Evolutionary conservation across 225 moss, liverwort and hornwort genomes (phyloP), one percentile per base, ranked within the genome.

Genomic region (Pleurozium schreberi): DNA sequence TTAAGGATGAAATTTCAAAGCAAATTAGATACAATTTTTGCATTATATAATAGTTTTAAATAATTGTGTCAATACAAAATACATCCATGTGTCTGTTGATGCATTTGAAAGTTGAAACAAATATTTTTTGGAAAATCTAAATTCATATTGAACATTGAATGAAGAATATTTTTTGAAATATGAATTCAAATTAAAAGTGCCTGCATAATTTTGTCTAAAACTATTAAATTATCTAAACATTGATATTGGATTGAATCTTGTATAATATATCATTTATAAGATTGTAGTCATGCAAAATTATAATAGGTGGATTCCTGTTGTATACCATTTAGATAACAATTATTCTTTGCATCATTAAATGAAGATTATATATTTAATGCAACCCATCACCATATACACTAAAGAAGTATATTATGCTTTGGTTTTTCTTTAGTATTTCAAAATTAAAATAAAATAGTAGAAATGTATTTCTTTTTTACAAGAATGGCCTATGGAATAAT

Each of bases 381-480:
- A 58, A 7, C 1, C 21, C 40, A 78, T 38, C 76, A 55, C n/a
- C 17, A 6, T 26, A 17, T 57, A 57, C 3, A 27, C n/a, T n/a
- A n/a, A n/a, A n/a, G 3, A n/a, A n/a, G 3, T 27, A 7, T 11
- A 17, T 7, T 26, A 11, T 57, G 4, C 7, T 58, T 58, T 40
- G 1, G 2, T 58, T 27, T 57, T 1, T 11, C 15, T 58, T n/a
- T 26, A n/a, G 0, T 27, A 16, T 18, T 27, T 58, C 8, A 58
- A 11, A n/a, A 17, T n/a, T 17, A 4, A 10, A 77, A 4, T 57
- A 1, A 17, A 57, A 27, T 16, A n/a, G 11, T 4, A 25, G 0
- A 55, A 26, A 0, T 26, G 11, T n/a, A 25, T 25, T 2, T 10
- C 2, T 11, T 10, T n/a, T 8, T n/a, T 36, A 17, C 2, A n/a